Conservation (phyloP, 139 green algal species). For the Asterochloris erici region DNA sequence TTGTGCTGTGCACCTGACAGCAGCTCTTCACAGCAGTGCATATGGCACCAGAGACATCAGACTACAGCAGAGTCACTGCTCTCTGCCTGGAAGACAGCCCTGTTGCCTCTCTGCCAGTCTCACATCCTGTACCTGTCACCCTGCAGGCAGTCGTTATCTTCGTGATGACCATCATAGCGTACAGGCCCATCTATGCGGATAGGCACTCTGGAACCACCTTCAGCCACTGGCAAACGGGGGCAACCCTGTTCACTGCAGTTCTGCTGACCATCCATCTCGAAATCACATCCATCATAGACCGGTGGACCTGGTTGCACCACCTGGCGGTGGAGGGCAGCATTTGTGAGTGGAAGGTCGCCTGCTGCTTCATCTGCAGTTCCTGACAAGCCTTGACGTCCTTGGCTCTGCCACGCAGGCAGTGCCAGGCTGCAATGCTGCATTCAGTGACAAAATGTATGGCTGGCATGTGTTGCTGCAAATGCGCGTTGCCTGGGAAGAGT, state of each 20-base stretch:
- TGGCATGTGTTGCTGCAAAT: too few relatives aligned
- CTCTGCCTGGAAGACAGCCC: too few relatives aligned
- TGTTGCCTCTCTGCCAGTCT: too few relatives aligned
- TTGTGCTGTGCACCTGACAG: too few relatives aligned
- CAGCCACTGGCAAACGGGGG: conserved; percentile 38
- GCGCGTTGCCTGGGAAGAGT: too few relatives aligned
- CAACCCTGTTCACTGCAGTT: conserved; percentile 60
- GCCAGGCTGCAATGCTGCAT: too few relatives aligned
- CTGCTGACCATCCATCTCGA: conserved; percentile 68
- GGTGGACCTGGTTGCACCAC: conserved; percentile 69
- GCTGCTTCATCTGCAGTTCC: not conserved
- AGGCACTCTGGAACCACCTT: conserved; percentile 3
- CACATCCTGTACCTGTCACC: not conserved
- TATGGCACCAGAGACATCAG: too few relatives aligned
- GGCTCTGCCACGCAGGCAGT: too few relatives aligned
- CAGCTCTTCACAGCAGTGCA: too few relatives aligned
- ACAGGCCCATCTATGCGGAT: conserved; percentile 7
- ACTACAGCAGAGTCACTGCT: too few relatives aligned
- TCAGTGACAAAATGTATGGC: too few relatives aligned
- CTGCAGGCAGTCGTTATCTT: conserved; percentile 52
- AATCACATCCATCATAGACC: conserved; percentile 36
- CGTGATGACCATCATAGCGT: conserved; percentile 22
- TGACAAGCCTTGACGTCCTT: too few relatives aligned
- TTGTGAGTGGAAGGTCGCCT: conserved; percentile 21
- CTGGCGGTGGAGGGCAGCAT: conserved; percentile 54